Base-by-base conservation (phyloP, 2,329 filamentous ascomycete genomes). In the Exophiala sp. region DNA sequence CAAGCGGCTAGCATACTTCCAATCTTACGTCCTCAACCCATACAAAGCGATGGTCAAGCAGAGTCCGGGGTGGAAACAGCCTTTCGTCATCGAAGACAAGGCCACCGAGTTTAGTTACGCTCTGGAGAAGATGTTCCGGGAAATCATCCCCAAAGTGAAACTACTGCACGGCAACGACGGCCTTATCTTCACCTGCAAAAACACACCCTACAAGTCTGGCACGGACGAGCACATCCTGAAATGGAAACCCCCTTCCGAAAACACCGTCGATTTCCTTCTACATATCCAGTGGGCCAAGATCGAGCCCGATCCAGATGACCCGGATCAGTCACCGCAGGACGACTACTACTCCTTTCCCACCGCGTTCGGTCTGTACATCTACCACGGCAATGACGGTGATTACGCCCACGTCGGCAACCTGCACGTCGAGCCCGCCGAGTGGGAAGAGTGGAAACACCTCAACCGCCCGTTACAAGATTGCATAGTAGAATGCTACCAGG, bases 211-310 rank as follows among this genome's bases (percentile, higher is more conserved):
- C 75, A 86, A 86, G 64, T 86, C 88, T 62, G 94, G 94, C 62
- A 99, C 94, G 10, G 94, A 99, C 71, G 83, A 83, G 46, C 87
- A 96, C 69, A 99, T 96, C 59, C 77, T 99, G 36, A 99, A 99
- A 71, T 99, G 94, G 94, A 99, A 99, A 73, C 91, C 92, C 0
- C 89, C 90, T 3, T 80, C 89, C 61, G 94, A 99, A 70, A 99
- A 99, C 74, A 95, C 91, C 0, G 84, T 99, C 63, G 94, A 99
- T 69, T 96, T 96, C 70, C 82, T 87, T 39, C 79, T 97, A 64
- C 82, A 82, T 47, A 79, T 99, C 40, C 78, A 81, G 10, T 97
- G 96, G 65, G 87, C 88, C 0, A 67, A 77, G 0, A 76, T 87
- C n/a, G 80, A 88, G 55, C 86, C 87, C 1, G 82, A 86, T 65